Evolutionary conservation across 768 basidiomycete genomes (phyloP).

Genomic region (Termitomyces sp.): DNA sequence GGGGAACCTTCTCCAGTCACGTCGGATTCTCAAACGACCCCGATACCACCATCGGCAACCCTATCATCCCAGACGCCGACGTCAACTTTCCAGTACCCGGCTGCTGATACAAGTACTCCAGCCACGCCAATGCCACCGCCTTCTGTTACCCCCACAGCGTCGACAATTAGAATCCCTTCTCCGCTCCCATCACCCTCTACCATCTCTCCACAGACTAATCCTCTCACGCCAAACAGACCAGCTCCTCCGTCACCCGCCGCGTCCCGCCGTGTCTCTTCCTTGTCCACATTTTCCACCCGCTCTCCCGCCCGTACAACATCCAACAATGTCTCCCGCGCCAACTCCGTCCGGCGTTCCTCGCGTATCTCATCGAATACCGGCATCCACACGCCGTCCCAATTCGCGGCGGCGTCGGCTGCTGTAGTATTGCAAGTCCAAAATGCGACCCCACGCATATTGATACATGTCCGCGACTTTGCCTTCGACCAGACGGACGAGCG

Average conservation of each 20-base stretch:
- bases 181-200: neutral
- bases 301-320: constrained; percentile 8
- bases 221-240: constrained; percentile 16
- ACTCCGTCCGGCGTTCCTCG: constrained; percentile 5
- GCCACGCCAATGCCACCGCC: neutral
- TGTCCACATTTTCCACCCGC: constrained; percentile 24
- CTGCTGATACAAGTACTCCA: neutral
- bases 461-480: constrained; percentile 40
- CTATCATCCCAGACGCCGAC: neutral
- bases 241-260: constrained; percentile 12
- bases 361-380: neutral
- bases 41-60: neutral
- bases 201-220: constrained; percentile 5
- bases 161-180: constrained; percentile 3
- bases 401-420: neutral
- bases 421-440: neutral
- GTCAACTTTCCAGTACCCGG: no score
- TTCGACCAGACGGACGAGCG: constrained; percentile 29
- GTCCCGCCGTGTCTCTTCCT: constrained; percentile 17
- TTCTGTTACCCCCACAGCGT: neutral
- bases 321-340: constrained; percentile 10
- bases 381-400: neutral
- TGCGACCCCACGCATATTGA: constrained; percentile 10
- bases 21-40: neutral
- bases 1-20: neutral